Evolutionary conservation across 805 yeast genomes (phyloP).

Genomic region (Priceomyces medius): DNA sequence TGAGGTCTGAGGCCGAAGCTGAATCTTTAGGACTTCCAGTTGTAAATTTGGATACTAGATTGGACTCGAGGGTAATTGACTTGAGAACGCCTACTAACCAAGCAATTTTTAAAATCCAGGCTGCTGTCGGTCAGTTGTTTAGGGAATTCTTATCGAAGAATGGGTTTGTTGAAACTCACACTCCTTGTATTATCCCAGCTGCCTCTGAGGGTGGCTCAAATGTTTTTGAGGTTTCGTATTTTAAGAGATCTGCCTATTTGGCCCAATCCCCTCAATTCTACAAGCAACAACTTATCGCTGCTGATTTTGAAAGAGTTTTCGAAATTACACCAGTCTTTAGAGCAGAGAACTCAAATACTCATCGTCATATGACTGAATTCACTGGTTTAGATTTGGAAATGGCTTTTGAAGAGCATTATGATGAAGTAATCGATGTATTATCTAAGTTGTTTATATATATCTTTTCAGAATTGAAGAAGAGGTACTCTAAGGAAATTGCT

Average conservation of each 20-base stretch:
- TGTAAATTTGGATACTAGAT: slow-evolving; percentile 93
- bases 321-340: slow-evolving; percentile 98
- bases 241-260: slow-evolving; percentile 87
- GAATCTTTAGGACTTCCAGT: slow-evolving; percentile 89
- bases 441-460: slow-evolving; percentile 82
- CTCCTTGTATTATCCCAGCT: slow-evolving; percentile 93
- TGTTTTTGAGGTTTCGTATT: slow-evolving; percentile 90
- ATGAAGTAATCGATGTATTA: slow-evolving; percentile 71
- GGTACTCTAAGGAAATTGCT: slow-evolving; percentile 83
- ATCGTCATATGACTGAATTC: slow-evolving; percentile 99
- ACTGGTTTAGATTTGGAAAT: slow-evolving; percentile 96
- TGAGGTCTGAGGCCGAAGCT: slow-evolving; percentile 92
- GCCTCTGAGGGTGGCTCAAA: slow-evolving; percentile 98
- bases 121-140: slow-evolving; percentile 85
- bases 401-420: slow-evolving; percentile 98
- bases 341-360: slow-evolving; percentile 98
- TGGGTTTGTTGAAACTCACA: slow-evolving; percentile 87
- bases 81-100: slow-evolving; percentile 96
- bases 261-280: slow-evolving; percentile 99
- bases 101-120: slow-evolving; percentile 91
- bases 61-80: slow-evolving; percentile 94
- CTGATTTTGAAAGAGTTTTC: slow-evolving; percentile 94
- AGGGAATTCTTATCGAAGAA: slow-evolving; percentile 74
- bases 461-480: slow-evolving; percentile 74
- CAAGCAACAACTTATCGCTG: slow-evolving; percentile 97